Percentiles rank a stretch among this genome's conserved stretches.
Evolutionary conservation across 805 yeast species (phyloP).

Genomic region (Saturnispora serradocipensis): DNA sequence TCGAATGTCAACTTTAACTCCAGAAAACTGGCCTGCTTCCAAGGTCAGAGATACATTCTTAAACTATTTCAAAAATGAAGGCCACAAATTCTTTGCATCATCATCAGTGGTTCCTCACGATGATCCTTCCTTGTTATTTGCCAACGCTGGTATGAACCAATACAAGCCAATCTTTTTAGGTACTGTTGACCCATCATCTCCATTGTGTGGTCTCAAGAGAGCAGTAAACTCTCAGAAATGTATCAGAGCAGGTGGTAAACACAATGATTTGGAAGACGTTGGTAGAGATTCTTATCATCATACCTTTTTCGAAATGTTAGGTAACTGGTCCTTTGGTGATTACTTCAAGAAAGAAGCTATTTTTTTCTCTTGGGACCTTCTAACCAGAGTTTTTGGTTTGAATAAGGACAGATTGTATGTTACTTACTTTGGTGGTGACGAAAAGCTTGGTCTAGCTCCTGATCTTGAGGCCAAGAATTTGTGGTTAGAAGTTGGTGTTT

Average conservation of each 20-base stretch:
- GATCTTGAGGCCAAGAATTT: constrained; percentile 86
- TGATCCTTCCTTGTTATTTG: constrained; percentile 92
- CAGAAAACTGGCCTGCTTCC: constrained; percentile 38
- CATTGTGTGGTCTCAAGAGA: constrained; percentile 72
- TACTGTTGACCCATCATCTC: constrained; percentile 91
- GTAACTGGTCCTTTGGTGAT: constrained; percentile 99
- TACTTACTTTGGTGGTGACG: constrained; percentile 94
- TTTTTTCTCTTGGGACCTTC: constrained; percentile 79
- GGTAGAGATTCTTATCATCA: constrained; percentile 98
- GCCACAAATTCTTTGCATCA: constrained; percentile 80
- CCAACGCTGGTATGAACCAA: constrained; percentile 99
- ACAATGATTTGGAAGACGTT: constrained; percentile 95
- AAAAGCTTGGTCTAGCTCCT: constrained; percentile 70
- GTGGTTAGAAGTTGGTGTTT: constrained; percentile 84
- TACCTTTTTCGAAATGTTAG: constrained; percentile 98
- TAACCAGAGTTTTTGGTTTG: constrained; percentile 78
- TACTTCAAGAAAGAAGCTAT: constrained; percentile 95
- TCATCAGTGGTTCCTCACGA: constrained; percentile 96
- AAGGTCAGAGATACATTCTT: constrained; percentile 71
- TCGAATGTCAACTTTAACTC: constrained; percentile 10
- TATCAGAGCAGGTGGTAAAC: constrained; percentile 99
- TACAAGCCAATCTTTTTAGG: constrained; percentile 96
- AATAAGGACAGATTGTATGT: constrained; percentile 78
- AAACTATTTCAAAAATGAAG: constrained; percentile 59
- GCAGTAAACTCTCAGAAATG: constrained; percentile 97